phyloP scores from a whole-genome alignment of 306 rosid genomes.

The Hippophae gyantsensis region DNA sequence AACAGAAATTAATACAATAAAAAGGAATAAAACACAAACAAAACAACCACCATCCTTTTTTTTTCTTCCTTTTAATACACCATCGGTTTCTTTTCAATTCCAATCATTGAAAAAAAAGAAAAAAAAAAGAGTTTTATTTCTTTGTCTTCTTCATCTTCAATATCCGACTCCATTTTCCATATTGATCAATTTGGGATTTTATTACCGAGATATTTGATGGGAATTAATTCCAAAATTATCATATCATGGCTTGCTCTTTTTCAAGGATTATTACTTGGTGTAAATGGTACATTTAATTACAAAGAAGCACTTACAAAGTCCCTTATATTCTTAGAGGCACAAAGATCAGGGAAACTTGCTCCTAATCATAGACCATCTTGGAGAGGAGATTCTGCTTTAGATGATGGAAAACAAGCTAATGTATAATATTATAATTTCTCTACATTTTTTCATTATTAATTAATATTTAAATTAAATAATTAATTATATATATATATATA shows the following conservation, averaged over 20 bases:
- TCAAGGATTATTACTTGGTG: conserved; percentile 28
- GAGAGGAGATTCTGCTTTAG: conserved; percentile 86
- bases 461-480: background rate
- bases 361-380: conserved; percentile 49
- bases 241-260: conserved; percentile 47
- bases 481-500: background rate
- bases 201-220: too few relatives aligned
- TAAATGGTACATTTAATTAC: conserved; percentile 38
- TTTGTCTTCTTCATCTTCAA: too few relatives aligned
- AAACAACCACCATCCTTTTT: too few relatives aligned
- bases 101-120: too few relatives aligned
- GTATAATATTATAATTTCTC: conserved; percentile 15
- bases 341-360: conserved; percentile 96
- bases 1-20: too few relatives aligned
- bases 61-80: too few relatives aligned
- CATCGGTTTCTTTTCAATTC: too few relatives aligned
- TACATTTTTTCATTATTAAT: background rate
- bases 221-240: conserved; percentile 4
- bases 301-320: conserved; percentile 84
- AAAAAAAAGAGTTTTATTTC: too few relatives aligned
- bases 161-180: too few relatives aligned
- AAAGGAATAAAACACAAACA: too few relatives aligned
- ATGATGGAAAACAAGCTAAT: conserved; percentile 57
- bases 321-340: conserved; percentile 77
- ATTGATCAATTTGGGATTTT: too few relatives aligned